Conservation (phyloP, 352 stramenopile genomes). For the Globisporangium alternatum region DNA sequence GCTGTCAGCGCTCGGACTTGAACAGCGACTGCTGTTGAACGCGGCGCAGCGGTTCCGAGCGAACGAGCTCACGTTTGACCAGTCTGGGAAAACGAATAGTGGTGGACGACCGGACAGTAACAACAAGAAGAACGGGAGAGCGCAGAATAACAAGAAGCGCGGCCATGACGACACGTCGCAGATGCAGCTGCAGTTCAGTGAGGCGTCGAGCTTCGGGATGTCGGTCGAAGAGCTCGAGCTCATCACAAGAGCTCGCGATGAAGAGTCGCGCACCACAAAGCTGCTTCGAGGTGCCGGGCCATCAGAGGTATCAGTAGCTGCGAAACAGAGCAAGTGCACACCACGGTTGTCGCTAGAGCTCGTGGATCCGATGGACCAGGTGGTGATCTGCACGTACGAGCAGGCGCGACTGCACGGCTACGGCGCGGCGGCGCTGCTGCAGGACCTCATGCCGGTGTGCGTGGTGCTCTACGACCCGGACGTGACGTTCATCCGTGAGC, state of each 20-base stretch:
- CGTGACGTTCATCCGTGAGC: constrained; percentile 91
- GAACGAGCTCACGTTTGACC: constrained; percentile 41
- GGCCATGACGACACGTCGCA: constrained; percentile 2
- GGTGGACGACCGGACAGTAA: not conserved
- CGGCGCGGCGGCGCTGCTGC: constrained; percentile 65
- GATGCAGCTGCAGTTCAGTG: constrained; percentile 18
- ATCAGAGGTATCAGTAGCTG: not conserved
- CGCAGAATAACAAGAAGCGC: constrained; percentile 23
- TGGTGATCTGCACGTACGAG: constrained; percentile 79
- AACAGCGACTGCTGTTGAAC: constrained; percentile 67
- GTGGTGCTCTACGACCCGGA: constrained; percentile 96
- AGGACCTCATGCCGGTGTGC: constrained; percentile 88
- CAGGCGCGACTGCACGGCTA: constrained; percentile 64
- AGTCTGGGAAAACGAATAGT: not conserved
- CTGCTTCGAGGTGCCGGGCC: constrained; percentile 7
- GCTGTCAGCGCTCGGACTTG: constrained; percentile 37
- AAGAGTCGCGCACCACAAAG: constrained; percentile 22
- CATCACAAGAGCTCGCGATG: constrained; percentile 22
- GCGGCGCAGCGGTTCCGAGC: constrained; percentile 42
- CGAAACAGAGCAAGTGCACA: constrained; percentile 16
- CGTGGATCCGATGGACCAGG: constrained; percentile 41
- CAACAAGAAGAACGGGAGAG: constrained; percentile 20
- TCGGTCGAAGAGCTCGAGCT: constrained; percentile 63
- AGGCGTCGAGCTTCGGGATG: constrained; percentile 73
- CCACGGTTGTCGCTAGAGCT: constrained; percentile 47